A percentile compares a stretch with the other conserved stretches of the same genome.
Evolutionary conservation across 441 rosid species (phyloP).

Genomic region (Arabidopsis hybrid): DNA sequence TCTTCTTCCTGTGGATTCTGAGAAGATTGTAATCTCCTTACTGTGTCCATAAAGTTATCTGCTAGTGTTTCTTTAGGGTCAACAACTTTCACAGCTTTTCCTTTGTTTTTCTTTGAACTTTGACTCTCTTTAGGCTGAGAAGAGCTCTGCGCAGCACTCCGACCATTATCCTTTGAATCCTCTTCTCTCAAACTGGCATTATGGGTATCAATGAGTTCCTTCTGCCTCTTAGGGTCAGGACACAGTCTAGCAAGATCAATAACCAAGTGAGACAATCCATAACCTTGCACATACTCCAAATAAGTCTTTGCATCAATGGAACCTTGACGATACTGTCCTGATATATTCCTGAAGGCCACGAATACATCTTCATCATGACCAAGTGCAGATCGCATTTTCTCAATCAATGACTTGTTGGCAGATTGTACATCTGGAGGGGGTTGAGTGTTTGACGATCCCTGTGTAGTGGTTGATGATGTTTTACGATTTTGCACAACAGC

Average conservation of each 20-base stretch:
- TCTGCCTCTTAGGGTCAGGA: constrained; percentile 86
- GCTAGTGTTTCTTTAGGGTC: constrained; percentile 56
- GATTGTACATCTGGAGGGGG: constrained; percentile 61
- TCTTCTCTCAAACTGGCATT: constrained; percentile 54
- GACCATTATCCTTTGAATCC: constrained; percentile 49
- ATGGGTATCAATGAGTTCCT: constrained; percentile 79
- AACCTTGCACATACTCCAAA: constrained; percentile 68
- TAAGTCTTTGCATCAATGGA: constrained; percentile 64
- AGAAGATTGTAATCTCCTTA: constrained; percentile 62
- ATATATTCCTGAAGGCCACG: constrained; percentile 70
- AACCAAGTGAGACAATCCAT: constrained; percentile 76
- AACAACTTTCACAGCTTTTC: constrained; percentile 49
- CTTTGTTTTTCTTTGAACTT: constrained; percentile 65
- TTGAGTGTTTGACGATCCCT: constrained; percentile 31
- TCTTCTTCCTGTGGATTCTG: constrained; percentile 49
- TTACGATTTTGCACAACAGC: constrained; percentile 51
- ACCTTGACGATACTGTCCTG: constrained; percentile 89
- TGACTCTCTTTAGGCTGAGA: constrained; percentile 46
- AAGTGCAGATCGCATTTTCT: constrained; percentile 78
- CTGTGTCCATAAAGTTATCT: constrained; percentile 63
- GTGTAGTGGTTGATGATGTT: constrained; percentile 47
- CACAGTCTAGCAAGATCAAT: constrained; percentile 86
- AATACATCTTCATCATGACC: constrained; percentile 73
- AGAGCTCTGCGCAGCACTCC: constrained; percentile 35
- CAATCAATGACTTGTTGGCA: constrained; percentile 86